phyloP scores from a whole-genome alignment of 805 yeast genomes.

The Maudiozyma serrabonitensis region DNA sequence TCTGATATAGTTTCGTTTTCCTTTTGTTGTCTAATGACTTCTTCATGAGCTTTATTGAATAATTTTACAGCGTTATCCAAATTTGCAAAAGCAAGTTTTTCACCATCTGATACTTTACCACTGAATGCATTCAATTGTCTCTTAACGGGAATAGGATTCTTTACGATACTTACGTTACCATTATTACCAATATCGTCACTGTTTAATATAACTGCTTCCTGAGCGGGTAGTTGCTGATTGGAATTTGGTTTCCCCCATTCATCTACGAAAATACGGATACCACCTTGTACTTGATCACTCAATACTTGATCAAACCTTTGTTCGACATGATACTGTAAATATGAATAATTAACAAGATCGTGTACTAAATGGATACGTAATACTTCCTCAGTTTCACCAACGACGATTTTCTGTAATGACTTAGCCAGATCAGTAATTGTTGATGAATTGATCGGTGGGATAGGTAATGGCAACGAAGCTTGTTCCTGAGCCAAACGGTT shows the following conservation, averaged over 20 bases:
- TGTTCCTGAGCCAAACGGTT: conserved; percentile 30
- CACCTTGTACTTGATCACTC: conserved; percentile 67
- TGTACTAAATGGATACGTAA: conserved; percentile 56
- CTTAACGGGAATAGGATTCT: conserved; percentile 2
- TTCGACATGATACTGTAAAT: conserved; percentile 33
- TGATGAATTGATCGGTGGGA: conserved; percentile 17
- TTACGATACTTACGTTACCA: neutral
- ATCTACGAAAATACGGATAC: conserved; percentile 50
- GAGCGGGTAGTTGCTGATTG: too few species aligned
- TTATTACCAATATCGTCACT: neutral
- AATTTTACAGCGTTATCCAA: conserved; percentile 60
- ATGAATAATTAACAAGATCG: conserved; percentile 48
- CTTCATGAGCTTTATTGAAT: conserved; percentile 27
- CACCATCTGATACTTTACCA: conserved; percentile 77
- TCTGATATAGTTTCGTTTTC: conserved; percentile 7
- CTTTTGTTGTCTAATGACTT: conserved; percentile 19
- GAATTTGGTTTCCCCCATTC: conserved; percentile 36
- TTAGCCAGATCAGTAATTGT: conserved; percentile 27
- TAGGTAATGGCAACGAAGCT: conserved; percentile 17
- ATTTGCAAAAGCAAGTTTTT: conserved; percentile 80
- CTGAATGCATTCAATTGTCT: conserved; percentile 58
- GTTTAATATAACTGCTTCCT: neutral
- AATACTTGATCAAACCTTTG: conserved; percentile 52
- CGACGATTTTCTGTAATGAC: conserved; percentile 25
- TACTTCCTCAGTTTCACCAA: conserved; percentile 41